Percentiles rank a stretch among this genome's conserved stretches.
Conservation (phyloP, 768 basidiomycete genomes). For the Psilocybe subaeruginosa region DNA sequence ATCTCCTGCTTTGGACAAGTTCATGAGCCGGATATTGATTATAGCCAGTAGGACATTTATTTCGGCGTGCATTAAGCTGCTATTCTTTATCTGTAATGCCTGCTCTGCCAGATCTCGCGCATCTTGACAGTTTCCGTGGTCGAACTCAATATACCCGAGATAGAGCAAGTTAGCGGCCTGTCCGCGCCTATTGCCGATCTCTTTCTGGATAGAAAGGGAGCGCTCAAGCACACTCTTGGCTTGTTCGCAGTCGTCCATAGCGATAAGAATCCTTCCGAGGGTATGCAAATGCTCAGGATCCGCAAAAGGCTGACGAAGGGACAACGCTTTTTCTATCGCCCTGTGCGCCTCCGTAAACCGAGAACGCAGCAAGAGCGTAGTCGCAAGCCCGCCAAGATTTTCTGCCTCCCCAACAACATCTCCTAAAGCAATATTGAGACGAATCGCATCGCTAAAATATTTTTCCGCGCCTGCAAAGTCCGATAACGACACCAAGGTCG, state of each 20-base stretch:
- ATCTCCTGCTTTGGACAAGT: conserved; percentile 11
- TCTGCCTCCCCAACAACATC: conserved; percentile 28
- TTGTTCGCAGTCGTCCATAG: conserved; percentile 18
- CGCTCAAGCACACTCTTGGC: conserved; percentile 16
- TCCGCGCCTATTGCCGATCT: conserved; percentile 20
- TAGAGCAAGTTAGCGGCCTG: conserved; percentile 21
- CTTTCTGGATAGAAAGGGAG: conserved; percentile 19
- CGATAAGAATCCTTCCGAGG: conserved; percentile 25
- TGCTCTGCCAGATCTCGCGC: neutral
- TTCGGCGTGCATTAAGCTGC: conserved; percentile 14
- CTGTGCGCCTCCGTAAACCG: conserved; percentile 24
- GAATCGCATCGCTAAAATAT: conserved; percentile 20
- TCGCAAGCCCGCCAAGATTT: conserved; percentile 25
- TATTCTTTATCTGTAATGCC: neutral
- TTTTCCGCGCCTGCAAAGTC: conserved; percentile 22
- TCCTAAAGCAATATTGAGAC: conserved; percentile 15
- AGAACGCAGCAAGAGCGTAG: conserved; percentile 26
- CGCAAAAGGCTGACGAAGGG: conserved; percentile 20
- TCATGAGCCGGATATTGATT: neutral
- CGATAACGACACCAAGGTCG: conserved; percentile 17
- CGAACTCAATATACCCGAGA: conserved; percentile 17
- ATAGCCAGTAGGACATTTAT: neutral
- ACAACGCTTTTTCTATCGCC: conserved; percentile 25
- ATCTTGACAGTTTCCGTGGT: conserved; percentile 3
- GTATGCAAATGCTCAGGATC: conserved; percentile 30